Base-by-base conservation (phyloP, 2,329 filamentous ascomycete genomes). In the Pseudopithomyces chartarum region DNA sequence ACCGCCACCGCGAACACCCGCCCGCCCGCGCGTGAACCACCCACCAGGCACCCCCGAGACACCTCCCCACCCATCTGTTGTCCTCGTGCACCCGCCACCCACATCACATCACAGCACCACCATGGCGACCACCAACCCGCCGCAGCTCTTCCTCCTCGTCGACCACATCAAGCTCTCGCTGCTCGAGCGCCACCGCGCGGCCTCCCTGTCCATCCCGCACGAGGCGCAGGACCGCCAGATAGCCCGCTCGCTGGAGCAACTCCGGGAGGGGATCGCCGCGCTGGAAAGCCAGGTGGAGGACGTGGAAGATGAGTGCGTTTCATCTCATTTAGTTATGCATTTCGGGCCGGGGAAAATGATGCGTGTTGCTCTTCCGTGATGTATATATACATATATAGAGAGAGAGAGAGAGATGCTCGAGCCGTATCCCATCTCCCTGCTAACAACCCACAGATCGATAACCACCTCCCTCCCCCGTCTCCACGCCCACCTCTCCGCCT, bases 91-190 rank as follows among this genome's bases (percentile, higher is more conserved):
- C 22, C 43, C 43, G 43, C 23, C 22, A 6, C 19, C 19, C 33
- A 19, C 45, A 32, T 13, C 45, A 20, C 23, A n/a, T 20, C 45
- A 33, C 26, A 36, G n/a, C 39, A 52, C 33, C 48, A 13, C 34
- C 57, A 76, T 74, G 69, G 68, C 72, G 52, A 75, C 75, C 67
- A 82, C 81, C 57, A 85, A 83, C 65, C 81, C 85, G 48, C 83
- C 84, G 13, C 93, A 97, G 77, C 88, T 98, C 65, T 92, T 93
- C 75, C 89, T 98, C 52, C 87, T 98, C 56, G 92, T 93, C 70
- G 95, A 99, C 79, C 94, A 98, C 78, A 91, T 98, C 82, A 97
- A 98, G 79, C 86, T 98, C 59, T 97, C 93, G 13, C 84, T 99
- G 15, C 87, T 98, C 23, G 95, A 98, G 80, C 88, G 94, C 56